Percentiles rank a stretch among this genome's conserved stretches.
These are phyloP conservation scores for Micromonas pusilla DNA, from an alignment of 139 green algal species.

Conservation along the genomic window DNA sequence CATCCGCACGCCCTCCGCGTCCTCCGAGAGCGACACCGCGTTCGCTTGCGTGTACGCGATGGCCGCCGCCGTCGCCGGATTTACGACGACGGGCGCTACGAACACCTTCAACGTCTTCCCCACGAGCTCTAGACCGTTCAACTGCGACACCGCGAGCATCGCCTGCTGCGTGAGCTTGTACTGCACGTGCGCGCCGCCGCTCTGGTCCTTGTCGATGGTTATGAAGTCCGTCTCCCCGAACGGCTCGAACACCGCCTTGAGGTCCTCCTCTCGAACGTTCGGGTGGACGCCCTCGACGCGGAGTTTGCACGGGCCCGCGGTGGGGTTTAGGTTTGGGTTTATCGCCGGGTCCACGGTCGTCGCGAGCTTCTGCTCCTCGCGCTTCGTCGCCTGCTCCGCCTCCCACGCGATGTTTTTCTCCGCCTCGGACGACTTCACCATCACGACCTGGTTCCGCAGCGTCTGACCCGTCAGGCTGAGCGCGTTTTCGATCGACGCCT, in stretches of 20 bases:
- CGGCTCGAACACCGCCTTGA: slow-evolving; percentile 67
- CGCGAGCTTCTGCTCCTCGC: not conserved
- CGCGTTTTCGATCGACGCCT: slow-evolving; percentile 44
- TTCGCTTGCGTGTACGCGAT: not conserved
- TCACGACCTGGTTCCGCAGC: slow-evolving; percentile 70
- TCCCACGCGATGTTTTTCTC: slow-evolving; percentile 89
- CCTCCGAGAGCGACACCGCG: too few species aligned
- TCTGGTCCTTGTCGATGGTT: slow-evolving; percentile 29
- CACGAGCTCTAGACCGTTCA: slow-evolving; percentile 56
- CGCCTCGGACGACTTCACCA: slow-evolving; percentile 77
- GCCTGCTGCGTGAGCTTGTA: slow-evolving; percentile 43
- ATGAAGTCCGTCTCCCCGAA: slow-evolving; percentile 69
- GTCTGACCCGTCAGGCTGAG: slow-evolving; percentile 69
- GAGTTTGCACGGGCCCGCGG: not conserved
- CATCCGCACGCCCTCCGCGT: not conserved
- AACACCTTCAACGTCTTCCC: slow-evolving; percentile 48
- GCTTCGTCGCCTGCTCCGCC: slow-evolving; percentile 62
- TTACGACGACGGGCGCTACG: not conserved
- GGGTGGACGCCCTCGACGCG: not conserved
- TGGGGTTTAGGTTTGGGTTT: not conserved
- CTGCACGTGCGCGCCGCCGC: slow-evolving; percentile 53
- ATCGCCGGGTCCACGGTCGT: not conserved
- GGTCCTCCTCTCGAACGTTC: slow-evolving; percentile 48
- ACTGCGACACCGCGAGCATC: slow-evolving; percentile 57
- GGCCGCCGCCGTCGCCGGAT: not conserved